These are phyloP conservation scores for Termitomyces heimii DNA, from an alignment of 768 basidiomycete species.

Conservation along the genomic window DNA sequence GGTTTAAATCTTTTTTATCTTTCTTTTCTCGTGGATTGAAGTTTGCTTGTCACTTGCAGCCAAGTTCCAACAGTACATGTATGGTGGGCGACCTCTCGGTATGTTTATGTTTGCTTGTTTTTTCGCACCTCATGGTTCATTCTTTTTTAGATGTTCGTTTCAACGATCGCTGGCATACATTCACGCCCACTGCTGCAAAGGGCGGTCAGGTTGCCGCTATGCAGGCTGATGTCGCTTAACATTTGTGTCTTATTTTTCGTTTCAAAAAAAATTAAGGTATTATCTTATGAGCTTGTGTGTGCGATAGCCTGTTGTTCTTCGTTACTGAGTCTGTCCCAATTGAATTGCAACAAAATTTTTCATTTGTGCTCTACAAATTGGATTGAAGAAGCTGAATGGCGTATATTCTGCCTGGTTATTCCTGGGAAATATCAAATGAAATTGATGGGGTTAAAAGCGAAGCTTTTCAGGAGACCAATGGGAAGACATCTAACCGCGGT, in stretches of 20 bases:
- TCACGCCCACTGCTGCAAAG: slow-evolving; percentile 83
- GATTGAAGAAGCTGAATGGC: no score
- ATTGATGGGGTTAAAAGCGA: no score
- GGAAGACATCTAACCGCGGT: no score
- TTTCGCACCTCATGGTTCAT: slow-evolving; percentile 1
- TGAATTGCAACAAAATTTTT: neutral
- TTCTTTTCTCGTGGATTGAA: neutral
- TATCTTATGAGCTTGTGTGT: neutral
- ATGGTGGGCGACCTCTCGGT: slow-evolving; percentile 87
- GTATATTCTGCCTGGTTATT: no score
- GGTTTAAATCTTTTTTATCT: slow-evolving; percentile 14
- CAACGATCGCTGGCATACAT: slow-evolving; percentile 95
- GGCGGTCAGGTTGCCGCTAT: slow-evolving; percentile 71
- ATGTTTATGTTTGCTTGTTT: slow-evolving; percentile 18
- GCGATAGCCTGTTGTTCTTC: neutral
- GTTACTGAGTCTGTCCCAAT: neutral
- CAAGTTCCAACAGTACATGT: slow-evolving; percentile 95
- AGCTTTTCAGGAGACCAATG: no score
- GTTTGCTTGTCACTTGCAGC: slow-evolving; percentile 32
- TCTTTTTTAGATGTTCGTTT: slow-evolving; percentile 71
- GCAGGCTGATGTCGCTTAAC: slow-evolving; percentile 41
- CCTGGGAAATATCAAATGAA: no score
- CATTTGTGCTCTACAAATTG: no score
- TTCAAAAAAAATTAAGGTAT: neutral
- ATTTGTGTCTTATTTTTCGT: neutral